Evolutionary conservation across 177 flowering plant species (phyloP), one percentile per base, ranked within the genome.

Genomic region (Vitis hybrid): DNA sequence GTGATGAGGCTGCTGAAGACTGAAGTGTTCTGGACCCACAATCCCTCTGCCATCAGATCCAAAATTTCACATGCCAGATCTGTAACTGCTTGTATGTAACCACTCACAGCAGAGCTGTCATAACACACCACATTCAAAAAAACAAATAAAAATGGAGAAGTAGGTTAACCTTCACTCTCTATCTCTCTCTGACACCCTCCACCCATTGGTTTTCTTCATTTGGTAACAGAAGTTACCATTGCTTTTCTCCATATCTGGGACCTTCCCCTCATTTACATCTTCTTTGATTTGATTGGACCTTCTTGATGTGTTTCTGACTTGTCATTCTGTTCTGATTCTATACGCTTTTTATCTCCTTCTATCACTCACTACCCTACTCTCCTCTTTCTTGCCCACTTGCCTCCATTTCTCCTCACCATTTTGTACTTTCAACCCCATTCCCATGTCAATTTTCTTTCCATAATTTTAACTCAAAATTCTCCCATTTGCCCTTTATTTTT

Each of bases 31-130:
- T 71, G 57, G 72, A 77, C 72, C 72, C 74, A 19, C 66, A 82
- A 55, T 2, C 85, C 85, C 64, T 82, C 85, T 22, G 75, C 84
- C 74, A 82, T 71, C 80, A 84, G 75, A 15, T 86, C 84, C 74
- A 84, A 56, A 18, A 84, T 49, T 67, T 79, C 82, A 78, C 85
- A 75, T 67, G 89, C 89, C 74, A 86, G 18, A 39, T 62, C 67
- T 60, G 60, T 77, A 15, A 84, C 78, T 72, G 83, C 86, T 74
- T 73, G 72, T 33, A 82, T 70, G 70, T 80, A 86, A 11, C 65
- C 73, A 70, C 15, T 77, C 84, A 73, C 78, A 4, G 78, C 83
- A 66, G 51, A 65, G 56, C 86, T 85, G 85, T 64, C 74, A 68
- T 19, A 11, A 29, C n/a, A 51, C n/a, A 49, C 26, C 51, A 70